A percentile compares a stretch with the other conserved stretches of the same genome.
These are phyloP conservation scores for Aleurites moluccanus DNA, from an alignment of 441 rosid species.

Conservation along the genomic window DNA sequence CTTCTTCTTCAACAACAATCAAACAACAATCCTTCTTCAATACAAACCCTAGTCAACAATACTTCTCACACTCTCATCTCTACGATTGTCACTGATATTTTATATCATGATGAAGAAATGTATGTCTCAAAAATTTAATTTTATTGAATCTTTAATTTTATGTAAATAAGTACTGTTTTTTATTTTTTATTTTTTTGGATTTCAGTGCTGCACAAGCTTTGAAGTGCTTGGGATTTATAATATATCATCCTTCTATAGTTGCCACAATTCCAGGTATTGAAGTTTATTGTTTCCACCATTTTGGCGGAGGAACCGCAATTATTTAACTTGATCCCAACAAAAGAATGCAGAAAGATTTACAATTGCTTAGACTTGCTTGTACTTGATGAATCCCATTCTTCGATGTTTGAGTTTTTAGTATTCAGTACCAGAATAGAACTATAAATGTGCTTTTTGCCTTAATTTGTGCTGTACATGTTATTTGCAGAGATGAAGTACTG, in stretches of 20 bases:
- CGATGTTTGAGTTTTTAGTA: neutral
- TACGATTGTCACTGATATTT: constrained; percentile 30
- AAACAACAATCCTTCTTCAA: constrained; percentile 23
- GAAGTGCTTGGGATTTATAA: constrained; percentile 61
- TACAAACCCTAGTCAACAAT: constrained; percentile 34
- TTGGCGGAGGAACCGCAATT: neutral
- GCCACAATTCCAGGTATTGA: constrained; percentile 37
- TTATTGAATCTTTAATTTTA: neutral
- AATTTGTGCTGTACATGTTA: neutral
- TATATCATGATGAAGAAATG: constrained; percentile 47
- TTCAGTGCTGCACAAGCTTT: constrained; percentile 57
- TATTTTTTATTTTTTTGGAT: constrained; percentile 5
- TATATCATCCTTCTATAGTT: constrained; percentile 48
- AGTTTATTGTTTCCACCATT: neutral
- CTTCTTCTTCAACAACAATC: constrained; percentile 42
- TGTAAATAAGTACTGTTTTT: neutral
- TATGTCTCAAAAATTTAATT: constrained; percentile 19
- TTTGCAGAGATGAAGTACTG: neutral
- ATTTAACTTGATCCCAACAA: neutral
- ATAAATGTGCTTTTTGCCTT: neutral
- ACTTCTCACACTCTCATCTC: constrained; percentile 26
- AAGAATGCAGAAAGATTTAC: neutral
- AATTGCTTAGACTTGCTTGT: neutral
- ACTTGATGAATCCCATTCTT: neutral
- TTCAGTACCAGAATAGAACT: neutral